A percentile compares a stretch with the other conserved stretches of the same genome.
Conservation (phyloP, 2,329 filamentous ascomycete genomes). For the Aaosphaeria pasadenensis region DNA sequence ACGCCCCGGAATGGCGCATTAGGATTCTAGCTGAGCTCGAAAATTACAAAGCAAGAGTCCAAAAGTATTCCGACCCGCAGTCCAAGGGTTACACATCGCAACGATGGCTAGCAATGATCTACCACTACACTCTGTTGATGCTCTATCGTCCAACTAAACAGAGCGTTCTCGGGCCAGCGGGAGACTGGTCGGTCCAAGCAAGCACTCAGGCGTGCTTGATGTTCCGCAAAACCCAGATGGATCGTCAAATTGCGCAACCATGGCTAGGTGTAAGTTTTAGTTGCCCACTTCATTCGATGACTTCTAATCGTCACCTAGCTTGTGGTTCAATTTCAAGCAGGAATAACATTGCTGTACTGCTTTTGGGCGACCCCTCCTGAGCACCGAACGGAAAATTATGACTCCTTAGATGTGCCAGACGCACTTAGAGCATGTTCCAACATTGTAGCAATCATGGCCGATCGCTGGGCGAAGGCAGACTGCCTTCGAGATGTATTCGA, state of each 20-base stretch:
- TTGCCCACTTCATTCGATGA: neutral
- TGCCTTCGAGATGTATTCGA: conserved; percentile 36
- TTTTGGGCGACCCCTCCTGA: conserved; percentile 34
- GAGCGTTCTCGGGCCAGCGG: conserved; percentile 12
- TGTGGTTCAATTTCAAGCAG: conserved; percentile 30
- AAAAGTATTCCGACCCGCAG: conserved; percentile 13
- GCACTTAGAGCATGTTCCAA: conserved; percentile 36
- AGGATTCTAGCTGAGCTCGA: conserved; percentile 14
- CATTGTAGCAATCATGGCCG: conserved; percentile 35
- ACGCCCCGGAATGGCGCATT: conserved; percentile 12
- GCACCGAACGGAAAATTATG: conserved; percentile 23
- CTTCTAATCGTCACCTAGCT: conserved; percentile 7
- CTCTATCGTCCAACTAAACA: conserved; percentile 14
- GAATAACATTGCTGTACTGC: conserved; percentile 36
- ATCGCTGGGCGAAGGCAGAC: conserved; percentile 36
- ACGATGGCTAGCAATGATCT: conserved; percentile 18
- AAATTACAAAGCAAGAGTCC: conserved; percentile 12
- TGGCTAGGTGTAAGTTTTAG: conserved; percentile 14
- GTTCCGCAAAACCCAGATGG: conserved; percentile 16
- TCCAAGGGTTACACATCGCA: conserved; percentile 18
- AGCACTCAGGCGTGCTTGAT: conserved; percentile 16
- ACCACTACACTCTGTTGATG: conserved; percentile 15
- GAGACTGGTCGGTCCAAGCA: conserved; percentile 18
- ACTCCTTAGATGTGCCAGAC: conserved; percentile 25
- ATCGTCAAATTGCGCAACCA: conserved; percentile 16